Evolutionary conservation across 164 flowering plant genomes (phyloP), one percentile per base, ranked within the genome.

Genomic region (Stephania yunnanensis): DNA sequence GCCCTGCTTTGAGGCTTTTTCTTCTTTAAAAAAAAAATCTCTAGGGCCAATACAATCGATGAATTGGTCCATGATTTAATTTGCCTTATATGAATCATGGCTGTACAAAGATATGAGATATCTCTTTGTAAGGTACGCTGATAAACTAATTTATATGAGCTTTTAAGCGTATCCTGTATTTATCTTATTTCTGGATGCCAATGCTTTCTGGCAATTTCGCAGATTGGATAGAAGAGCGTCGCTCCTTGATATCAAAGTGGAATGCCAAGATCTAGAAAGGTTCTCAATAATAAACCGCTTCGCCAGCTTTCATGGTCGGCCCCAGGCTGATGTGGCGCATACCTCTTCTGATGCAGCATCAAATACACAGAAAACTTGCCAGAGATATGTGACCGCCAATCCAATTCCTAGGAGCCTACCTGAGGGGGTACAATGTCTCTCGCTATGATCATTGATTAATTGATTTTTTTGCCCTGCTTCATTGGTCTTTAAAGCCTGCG

Each of bases 391-490:
- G 77, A 85, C 86, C 76, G 91, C 90, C 58, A 77, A 80, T 74
- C 85, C 92, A 71, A 77, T 86, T 84, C 96, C 93, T 74, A 85
- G 85, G 78, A 90, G 85, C 79, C 87, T 89, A 46, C 93, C 96
- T 30, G 90, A 88, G 74, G 87, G 90, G 84, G 89, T 87, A 85
- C 89, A 82, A 76, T 91, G 96, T 82, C 90, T 89, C 77, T 90
- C 93, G 74, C 96, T 91, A 70, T 90, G 86, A 85, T 85, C 71
- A 81, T 78, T 84, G 78, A 83, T 82, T 80, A 80, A 84, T 85
- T 86, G 78, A 80, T 83, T 82, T 75, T 74, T 74, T 81, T 71
- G 76, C 72, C 73, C 68, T 53, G 71, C 72, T 29, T 77, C 75
- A 73, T 74, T 76, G 66, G 74, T 81, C 82, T 75, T 74, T 66